These are phyloP conservation scores for Aquanectria penicillioides DNA, from an alignment of 2,329 filamentous ascomycete genomes.

Conservation along the genomic window DNA sequence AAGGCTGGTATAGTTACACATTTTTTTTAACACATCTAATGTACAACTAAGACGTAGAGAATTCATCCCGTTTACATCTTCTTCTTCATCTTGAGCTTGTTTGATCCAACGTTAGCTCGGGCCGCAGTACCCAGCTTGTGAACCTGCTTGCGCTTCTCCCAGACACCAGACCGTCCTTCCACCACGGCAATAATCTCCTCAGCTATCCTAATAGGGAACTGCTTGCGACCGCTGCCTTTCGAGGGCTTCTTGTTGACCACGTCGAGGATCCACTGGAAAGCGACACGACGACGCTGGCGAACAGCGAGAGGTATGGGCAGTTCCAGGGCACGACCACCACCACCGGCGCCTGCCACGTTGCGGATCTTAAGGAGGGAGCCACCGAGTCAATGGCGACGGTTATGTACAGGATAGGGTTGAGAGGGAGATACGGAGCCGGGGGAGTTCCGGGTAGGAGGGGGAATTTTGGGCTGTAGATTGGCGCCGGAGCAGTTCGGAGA, in stretches of 20 bases:
- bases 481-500: slow-evolving; percentile 85
- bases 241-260: slow-evolving; percentile 82
- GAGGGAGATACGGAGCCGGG: slow-evolving; percentile 80
- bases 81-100: slow-evolving; percentile 50
- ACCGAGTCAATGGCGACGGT: slow-evolving; percentile 92
- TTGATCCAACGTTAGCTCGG: slow-evolving; percentile 74
- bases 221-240: slow-evolving; percentile 74
- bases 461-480: slow-evolving; percentile 75
- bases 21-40: slow-evolving; percentile 43
- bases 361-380: slow-evolving; percentile 87
- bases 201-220: slow-evolving; percentile 81
- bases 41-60: slow-evolving; percentile 33
- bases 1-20: slow-evolving; percentile 44
- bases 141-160: slow-evolving; percentile 81
- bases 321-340: slow-evolving; percentile 86
- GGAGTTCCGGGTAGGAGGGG: slow-evolving; percentile 81
- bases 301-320: slow-evolving; percentile 81
- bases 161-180: slow-evolving; percentile 84
- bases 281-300: slow-evolving; percentile 79
- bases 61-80: slow-evolving; percentile 42
- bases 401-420: slow-evolving; percentile 91
- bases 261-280: slow-evolving; percentile 90
- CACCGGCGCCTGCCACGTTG: slow-evolving; percentile 78
- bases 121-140: slow-evolving; percentile 85
- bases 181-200: slow-evolving; percentile 89